Conservation (phyloP, 2,329 filamentous ascomycete genomes). For the Beauveria pseudobassiana region DNA sequence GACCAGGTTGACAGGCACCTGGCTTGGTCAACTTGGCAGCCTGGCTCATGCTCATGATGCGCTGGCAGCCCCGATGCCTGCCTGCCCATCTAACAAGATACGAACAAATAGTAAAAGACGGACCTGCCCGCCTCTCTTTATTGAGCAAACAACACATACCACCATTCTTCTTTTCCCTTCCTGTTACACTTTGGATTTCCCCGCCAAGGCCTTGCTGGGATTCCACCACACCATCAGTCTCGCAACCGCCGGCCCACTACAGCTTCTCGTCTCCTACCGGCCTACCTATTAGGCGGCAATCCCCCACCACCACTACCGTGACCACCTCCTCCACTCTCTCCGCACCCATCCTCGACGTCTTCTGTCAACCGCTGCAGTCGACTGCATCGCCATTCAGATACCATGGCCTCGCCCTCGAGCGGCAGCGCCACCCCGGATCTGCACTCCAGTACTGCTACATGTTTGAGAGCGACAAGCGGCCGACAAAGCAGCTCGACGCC, state of each 20-base stretch:
- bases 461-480: conserved; percentile 59
- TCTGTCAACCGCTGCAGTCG: background rate
- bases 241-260: background rate
- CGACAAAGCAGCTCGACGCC: conserved; percentile 59
- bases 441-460: conserved; percentile 53
- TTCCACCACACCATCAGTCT: background rate
- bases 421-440: conserved; percentile 7
- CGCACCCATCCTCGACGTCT: background rate
- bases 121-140: background rate
- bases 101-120: background rate
- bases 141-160: background rate
- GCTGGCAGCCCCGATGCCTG: conserved; percentile 6
- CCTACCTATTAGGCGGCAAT: conserved; percentile 1
- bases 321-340: conserved; percentile 7
- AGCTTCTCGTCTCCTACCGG: background rate
- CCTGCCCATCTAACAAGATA: background rate
- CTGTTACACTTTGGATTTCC: background rate
- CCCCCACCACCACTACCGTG: conserved; percentile 1
- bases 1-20: background rate
- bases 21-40: background rate
- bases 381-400: conserved; percentile 7
- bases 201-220: background rate
- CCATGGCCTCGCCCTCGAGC: conserved; percentile 21
- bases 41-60: conserved; percentile 6
- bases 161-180: background rate